Base-by-base conservation (phyloP, 2,329 filamentous ascomycete species). In the Fusarium sp. region DNA sequence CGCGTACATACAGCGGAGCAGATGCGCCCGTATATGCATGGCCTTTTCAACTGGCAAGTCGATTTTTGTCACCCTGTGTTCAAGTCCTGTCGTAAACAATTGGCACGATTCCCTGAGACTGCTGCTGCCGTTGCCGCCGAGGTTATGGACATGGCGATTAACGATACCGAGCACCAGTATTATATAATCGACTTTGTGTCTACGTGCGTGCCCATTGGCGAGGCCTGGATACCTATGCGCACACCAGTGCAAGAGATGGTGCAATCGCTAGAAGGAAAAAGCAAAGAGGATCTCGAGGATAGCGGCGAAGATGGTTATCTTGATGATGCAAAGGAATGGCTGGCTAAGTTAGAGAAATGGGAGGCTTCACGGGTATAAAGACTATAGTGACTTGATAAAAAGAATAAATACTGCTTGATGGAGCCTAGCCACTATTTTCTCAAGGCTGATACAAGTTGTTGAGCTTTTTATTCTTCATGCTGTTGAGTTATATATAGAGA, bases 171-270 rank as follows among this genome's bases (percentile, higher is more conserved):
- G 22, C 26, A 33, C 3, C 56, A 58, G 7, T 33, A 58, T 36
- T 45, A 21, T 4, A 8, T 58, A 11, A 21, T 58, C 1, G 51
- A 57, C 1, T 58, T 58, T 33, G 33, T 58, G 0, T 57, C 26
- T n/a, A 31, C 39, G 1, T 45, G 56, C 6, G 56, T 58, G 14
- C 51, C 56, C 19, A 5, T 57, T 5, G 56, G 51, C 3, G 26
- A 57, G 11, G 42, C 24, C 7, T 58, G 56, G 56, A 26, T 17
- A 11, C 50, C 51, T 3, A 57, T 58, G 56, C 39, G 50, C 14
- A 24, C 10, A 15, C 56, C 53, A 3, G 50, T 58, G 9, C 5
- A 57, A 26, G 17, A 15, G 3, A 15, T 58, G 19, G 24, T 58
- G 2, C 17, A 15, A n/a, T 5, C 3, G 0, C n/a, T 36, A 21